These are phyloP conservation scores for Coemansia sp. DNA, from an alignment of 192 early-diverging fungal species.

Conservation along the genomic window DNA sequence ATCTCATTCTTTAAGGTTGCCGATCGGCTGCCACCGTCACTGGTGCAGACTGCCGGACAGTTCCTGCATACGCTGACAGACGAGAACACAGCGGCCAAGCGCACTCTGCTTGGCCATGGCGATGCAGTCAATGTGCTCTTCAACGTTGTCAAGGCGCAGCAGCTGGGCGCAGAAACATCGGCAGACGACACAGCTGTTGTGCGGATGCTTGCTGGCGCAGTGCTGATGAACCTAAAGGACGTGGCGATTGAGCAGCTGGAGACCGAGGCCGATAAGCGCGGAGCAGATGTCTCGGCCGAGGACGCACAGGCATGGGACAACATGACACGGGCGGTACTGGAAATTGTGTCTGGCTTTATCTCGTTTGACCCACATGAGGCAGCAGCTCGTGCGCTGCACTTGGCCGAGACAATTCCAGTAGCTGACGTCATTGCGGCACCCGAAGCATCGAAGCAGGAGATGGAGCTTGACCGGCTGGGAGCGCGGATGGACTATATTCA, in stretches of 20 bases:
- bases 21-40: conserved; percentile 34
- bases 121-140: conserved; percentile 56
- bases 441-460: conserved; percentile 16
- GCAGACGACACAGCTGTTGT: conserved; percentile 62
- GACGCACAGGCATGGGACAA: conserved; percentile 55
- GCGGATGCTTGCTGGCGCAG: conserved; percentile 66
- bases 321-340: conserved; percentile 30
- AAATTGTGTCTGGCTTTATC: conserved; percentile 28
- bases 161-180: not conserved
- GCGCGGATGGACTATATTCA: conserved; percentile 37
- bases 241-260: conserved; percentile 25
- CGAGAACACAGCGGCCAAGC: conserved; percentile 62
- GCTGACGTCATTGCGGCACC: not conserved
- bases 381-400: conserved; percentile 13
- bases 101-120: conserved; percentile 57
- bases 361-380: conserved; percentile 36
- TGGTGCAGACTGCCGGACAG: conserved; percentile 60
- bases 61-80: conserved; percentile 82
- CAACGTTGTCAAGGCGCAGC: conserved; percentile 42
- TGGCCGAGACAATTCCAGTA: conserved; percentile 21
- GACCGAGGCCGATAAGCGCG: conserved; percentile 3
- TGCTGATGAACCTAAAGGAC: conserved; percentile 52
- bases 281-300: conserved; percentile 36
- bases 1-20: conserved; percentile 63
- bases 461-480: conserved; percentile 19